Evolutionary conservation across 2,329 filamentous ascomycete genomes (phyloP).

Genomic region (Ophiognomonia clavigignenti-juglandacearum): DNA sequence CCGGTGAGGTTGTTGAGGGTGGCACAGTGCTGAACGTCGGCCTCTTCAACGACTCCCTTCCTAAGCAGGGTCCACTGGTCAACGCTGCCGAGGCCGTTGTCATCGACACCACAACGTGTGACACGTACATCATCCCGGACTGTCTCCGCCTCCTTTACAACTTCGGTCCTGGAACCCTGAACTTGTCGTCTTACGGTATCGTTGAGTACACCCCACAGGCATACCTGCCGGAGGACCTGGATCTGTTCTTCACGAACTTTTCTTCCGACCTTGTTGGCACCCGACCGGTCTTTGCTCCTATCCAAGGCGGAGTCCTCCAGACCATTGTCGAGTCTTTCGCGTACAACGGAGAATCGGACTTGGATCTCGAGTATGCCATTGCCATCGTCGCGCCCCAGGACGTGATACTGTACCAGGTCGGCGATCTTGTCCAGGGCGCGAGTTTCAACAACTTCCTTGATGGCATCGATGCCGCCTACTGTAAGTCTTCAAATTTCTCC

Average conservation of each 20-base stretch:
- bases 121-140: neutral
- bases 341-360: constrained; percentile 7
- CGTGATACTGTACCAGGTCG: constrained; percentile 17
- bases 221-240: constrained; percentile 6
- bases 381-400: constrained; percentile 13
- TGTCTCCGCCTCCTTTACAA: neutral
- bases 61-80: neutral
- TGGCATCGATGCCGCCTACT: constrained; percentile 42
- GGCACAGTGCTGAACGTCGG: neutral
- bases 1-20: neutral
- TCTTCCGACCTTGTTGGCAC: neutral
- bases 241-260: constrained; percentile 10
- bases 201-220: constrained; percentile 11
- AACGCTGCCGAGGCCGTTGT: neutral
- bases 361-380: constrained; percentile 10
- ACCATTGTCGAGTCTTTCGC: neutral
- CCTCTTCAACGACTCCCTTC: neutral
- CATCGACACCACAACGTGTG: neutral
- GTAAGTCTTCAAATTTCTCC: too few relatives aligned
- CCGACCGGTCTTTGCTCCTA: constrained; percentile 2
- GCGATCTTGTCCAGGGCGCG: constrained; percentile 13
- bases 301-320: constrained; percentile 8
- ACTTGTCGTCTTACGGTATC: constrained; percentile 20
- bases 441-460: constrained; percentile 39
- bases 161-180: neutral